phyloP scores from a whole-genome alignment of 2,329 filamentous ascomycete species.

The Beauveria sp. region DNA sequence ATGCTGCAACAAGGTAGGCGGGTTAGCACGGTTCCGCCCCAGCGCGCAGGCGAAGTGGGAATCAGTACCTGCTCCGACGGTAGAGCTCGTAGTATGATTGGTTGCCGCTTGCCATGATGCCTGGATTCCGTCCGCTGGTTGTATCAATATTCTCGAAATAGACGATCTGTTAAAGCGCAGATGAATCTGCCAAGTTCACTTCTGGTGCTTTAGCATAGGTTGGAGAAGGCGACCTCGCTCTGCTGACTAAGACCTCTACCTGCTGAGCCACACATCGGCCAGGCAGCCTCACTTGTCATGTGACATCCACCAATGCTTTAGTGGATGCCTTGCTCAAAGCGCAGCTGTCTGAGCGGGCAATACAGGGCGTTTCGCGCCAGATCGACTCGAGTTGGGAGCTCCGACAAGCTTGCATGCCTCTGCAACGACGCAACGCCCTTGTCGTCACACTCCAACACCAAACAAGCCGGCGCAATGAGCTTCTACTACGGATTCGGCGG shows the following conservation, averaged over 20 bases:
- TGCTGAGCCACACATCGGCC: neutral
- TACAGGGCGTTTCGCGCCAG: slow-evolving; percentile 15
- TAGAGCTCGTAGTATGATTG: slow-evolving; percentile 88
- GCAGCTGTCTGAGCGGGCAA: slow-evolving; percentile 9
- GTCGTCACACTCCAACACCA: slow-evolving; percentile 16
- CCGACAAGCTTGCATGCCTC: slow-evolving; percentile 14
- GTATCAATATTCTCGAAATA: neutral
- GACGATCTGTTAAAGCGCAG: slow-evolving; percentile 1
- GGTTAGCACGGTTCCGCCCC: slow-evolving; percentile 19
- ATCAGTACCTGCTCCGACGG: slow-evolving; percentile 84
- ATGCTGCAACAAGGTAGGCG: slow-evolving; percentile 54
- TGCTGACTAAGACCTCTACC: neutral
- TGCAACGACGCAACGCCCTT: slow-evolving; percentile 15
- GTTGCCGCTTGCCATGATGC: slow-evolving; percentile 39
- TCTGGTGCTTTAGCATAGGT: neutral
- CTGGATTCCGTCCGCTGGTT: neutral
- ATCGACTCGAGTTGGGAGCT: slow-evolving; percentile 14
- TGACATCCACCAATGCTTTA: slow-evolving; percentile 4
- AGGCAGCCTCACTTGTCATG: slow-evolving; percentile 9
- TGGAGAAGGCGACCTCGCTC: neutral
- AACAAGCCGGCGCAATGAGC: slow-evolving; percentile 51
- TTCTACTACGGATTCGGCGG: slow-evolving; percentile 63
- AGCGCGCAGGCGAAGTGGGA: slow-evolving; percentile 10
- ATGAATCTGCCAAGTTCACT: neutral
- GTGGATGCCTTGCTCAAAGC: slow-evolving; percentile 1